Percentiles rank a stretch among this genome's conserved stretches.
phyloP scores from a whole-genome alignment of 2,329 filamentous ascomycete species.

The Botrytis deweyae region DNA sequence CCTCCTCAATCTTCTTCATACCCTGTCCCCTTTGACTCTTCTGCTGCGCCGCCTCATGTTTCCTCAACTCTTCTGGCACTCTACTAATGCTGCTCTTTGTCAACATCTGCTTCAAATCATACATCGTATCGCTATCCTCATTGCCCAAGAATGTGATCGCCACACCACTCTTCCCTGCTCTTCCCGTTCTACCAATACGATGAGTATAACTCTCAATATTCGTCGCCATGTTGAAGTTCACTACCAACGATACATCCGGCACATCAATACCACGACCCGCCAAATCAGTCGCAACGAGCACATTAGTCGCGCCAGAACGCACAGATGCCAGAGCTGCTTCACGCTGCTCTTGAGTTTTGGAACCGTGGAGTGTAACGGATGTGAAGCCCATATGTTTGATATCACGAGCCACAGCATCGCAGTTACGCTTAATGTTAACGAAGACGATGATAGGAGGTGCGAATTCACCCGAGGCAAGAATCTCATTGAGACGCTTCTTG shows the following conservation, averaged over 20 bases:
- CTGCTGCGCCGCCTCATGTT: conserved; percentile 89
- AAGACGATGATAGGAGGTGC: conserved; percentile 94
- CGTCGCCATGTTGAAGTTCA: conserved; percentile 98
- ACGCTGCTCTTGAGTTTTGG: conserved; percentile 96
- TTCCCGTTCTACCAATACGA: conserved; percentile 92
- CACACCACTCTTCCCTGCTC: conserved; percentile 94
- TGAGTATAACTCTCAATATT: conserved; percentile 96
- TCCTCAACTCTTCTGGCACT: conserved; percentile 85
- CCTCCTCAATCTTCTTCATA: conserved; percentile 49
- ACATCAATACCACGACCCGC: conserved; percentile 98
- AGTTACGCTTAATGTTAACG: conserved; percentile 99
- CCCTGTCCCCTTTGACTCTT: conserved; percentile 56
- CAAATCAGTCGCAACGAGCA: conserved; percentile 92
- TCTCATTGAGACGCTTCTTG: conserved; percentile 93
- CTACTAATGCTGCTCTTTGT: conserved; percentile 84
- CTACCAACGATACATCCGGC: conserved; percentile 84
- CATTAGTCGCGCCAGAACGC: conserved; percentile 74
- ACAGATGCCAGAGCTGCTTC: conserved; percentile 88
- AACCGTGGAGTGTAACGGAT: conserved; percentile 86
- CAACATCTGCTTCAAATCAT: conserved; percentile 94
- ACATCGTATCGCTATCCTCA: conserved; percentile 87
- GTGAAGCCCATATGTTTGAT: conserved; percentile 93
- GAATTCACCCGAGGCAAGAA: conserved; percentile 78
- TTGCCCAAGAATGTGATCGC: conserved; percentile 92
- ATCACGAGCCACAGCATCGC: conserved; percentile 89